Evolutionary conservation across 164 flowering plant genomes (phyloP).

Genomic region (Annona squamosa): DNA sequence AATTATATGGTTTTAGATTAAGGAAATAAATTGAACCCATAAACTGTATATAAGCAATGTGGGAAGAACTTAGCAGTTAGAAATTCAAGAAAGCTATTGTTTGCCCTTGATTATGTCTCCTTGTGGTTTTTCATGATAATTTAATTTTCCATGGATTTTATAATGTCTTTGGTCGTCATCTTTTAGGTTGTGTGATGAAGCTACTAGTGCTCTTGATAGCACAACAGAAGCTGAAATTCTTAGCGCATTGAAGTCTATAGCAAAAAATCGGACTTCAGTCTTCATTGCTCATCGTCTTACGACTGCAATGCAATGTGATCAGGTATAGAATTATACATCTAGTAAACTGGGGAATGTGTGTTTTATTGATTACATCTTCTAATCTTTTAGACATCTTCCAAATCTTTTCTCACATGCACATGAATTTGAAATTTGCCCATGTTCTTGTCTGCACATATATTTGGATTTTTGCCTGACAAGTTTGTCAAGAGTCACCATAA

Average conservation of each 20-base stretch:
- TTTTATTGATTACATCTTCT: not conserved
- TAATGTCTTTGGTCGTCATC: not conserved
- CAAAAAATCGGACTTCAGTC: conserved; percentile 71
- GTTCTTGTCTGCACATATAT: not conserved
- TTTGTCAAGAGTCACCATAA: not conserved
- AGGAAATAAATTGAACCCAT: too few relatives aligned
- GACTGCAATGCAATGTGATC: conserved; percentile 98
- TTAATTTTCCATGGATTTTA: not conserved
- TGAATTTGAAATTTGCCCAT: not conserved
- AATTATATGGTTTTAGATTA: too few relatives aligned
- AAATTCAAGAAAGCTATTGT: not conserved
- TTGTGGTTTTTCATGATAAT: not conserved
- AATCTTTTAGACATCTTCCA: not conserved
- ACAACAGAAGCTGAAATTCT: conserved; percentile 94
- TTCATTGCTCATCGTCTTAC: conserved; percentile 97
- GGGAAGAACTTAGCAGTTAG: not conserved
- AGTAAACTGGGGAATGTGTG: not conserved
- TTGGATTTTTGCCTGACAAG: too few relatives aligned
- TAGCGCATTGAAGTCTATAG: conserved; percentile 70
- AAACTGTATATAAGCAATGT: not conserved
- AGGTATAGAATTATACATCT: conserved; percentile 37
- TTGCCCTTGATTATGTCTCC: not conserved
- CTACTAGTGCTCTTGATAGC: conserved; percentile 99
- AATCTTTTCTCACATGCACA: not conserved
- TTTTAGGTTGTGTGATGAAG: conserved; percentile 91